Conservation (phyloP, 2,329 filamentous ascomycete species). For the Byssochlamys sp. region DNA sequence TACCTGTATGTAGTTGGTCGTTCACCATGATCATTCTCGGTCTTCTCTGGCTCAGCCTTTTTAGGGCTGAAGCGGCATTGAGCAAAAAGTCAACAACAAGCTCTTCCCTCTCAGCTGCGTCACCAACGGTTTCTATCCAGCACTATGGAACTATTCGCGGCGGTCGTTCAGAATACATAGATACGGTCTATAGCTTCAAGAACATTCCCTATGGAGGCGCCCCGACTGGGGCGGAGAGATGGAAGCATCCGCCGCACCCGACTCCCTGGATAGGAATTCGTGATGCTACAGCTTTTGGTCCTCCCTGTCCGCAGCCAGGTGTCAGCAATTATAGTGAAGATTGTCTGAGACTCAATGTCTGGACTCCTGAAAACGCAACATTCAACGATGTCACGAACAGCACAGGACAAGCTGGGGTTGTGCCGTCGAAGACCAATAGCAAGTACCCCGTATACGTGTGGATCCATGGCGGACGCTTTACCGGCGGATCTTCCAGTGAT, state of each 20-base stretch:
- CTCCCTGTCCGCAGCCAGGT: neutral
- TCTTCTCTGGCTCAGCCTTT: neutral
- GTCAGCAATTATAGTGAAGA: neutral
- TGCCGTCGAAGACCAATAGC: neutral
- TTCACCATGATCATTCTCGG: neutral
- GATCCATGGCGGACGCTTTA: neutral
- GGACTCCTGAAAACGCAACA: neutral
- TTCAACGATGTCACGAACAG: neutral
- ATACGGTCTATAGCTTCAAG: neutral
- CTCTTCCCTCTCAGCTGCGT: neutral
- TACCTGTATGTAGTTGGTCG: neutral
- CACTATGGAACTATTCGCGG: neutral
- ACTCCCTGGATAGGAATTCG: neutral
- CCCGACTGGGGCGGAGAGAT: neutral
- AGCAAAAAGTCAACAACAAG: neutral
- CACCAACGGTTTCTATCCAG: neutral
- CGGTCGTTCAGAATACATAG: neutral
- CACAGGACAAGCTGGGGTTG: constrained; percentile 1
- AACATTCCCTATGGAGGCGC: neutral
- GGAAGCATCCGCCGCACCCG: neutral
- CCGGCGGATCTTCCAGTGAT: neutral
- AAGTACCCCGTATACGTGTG: neutral
- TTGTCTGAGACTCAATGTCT: neutral
- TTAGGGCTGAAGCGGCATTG: neutral
- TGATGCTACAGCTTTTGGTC: neutral